These are phyloP conservation scores for Exutisphaerella laricina DNA, from an alignment of 2,329 filamentous ascomycete species.

Conservation along the genomic window DNA sequence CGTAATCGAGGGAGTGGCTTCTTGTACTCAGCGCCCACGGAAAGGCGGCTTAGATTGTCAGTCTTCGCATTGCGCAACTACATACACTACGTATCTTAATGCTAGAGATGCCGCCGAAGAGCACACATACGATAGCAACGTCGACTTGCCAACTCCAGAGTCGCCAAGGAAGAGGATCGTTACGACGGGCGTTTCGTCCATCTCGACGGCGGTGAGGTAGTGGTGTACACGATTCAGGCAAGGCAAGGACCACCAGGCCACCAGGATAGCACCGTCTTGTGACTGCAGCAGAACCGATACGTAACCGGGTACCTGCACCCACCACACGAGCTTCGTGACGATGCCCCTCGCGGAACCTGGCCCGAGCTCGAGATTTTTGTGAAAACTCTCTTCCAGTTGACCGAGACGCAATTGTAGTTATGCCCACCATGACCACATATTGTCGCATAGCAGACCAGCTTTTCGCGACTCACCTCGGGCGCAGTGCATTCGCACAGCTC, in stretches of 20 bases:
- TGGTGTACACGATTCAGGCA: background rate
- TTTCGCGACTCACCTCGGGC: background rate
- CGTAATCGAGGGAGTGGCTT: slow-evolving; percentile 41
- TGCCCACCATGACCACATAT: background rate
- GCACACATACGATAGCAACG: slow-evolving; percentile 54
- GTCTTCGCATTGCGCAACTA: background rate
- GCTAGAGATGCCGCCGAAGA: too few species aligned
- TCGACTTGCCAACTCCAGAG: slow-evolving; percentile 56
- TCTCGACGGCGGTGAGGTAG: slow-evolving; percentile 5
- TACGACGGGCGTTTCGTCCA: slow-evolving; percentile 34
- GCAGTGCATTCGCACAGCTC: slow-evolving; percentile 4
- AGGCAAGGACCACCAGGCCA: background rate
- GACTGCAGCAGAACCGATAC: background rate
- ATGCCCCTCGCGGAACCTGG: too few species aligned
- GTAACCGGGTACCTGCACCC: slow-evolving; percentile 1
- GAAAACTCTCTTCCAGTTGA: background rate
- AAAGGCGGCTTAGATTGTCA: slow-evolving; percentile 24
- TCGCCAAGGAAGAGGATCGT: slow-evolving; percentile 55
- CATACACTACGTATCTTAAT: background rate
- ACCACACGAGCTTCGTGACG: too few species aligned
- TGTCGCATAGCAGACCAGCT: background rate
- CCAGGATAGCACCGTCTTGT: background rate
- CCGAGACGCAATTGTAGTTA: background rate
- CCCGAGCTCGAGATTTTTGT: too few species aligned
- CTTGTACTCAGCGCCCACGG: slow-evolving; percentile 29